A percentile compares a stretch with the other conserved stretches of the same genome.
phyloP scores from a whole-genome alignment of 2,329 filamentous ascomycete species.

The Metarhizium robertsii region DNA sequence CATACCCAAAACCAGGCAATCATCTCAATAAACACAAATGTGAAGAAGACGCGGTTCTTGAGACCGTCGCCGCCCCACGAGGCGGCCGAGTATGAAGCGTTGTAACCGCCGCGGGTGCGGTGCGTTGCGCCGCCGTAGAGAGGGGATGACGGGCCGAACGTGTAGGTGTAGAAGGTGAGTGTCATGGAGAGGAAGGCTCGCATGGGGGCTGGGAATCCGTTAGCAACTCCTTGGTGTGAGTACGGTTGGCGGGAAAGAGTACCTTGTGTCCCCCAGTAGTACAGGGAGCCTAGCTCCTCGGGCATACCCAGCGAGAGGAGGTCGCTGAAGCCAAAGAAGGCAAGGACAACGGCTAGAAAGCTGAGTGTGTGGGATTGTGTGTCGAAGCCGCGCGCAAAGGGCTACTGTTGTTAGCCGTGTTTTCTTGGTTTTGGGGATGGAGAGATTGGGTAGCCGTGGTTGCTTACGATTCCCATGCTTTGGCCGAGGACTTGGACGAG shows the following conservation, averaged over 20 bases:
- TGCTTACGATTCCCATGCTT: slow-evolving; percentile 67
- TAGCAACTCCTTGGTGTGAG: not conserved
- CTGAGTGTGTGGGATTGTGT: slow-evolving; percentile 61
- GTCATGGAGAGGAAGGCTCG: slow-evolving; percentile 54
- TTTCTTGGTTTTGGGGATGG: not conserved
- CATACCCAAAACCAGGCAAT: slow-evolving; percentile 82
- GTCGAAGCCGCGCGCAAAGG: slow-evolving; percentile 58
- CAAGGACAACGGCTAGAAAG: slow-evolving; percentile 61
- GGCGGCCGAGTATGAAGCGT: slow-evolving; percentile 24
- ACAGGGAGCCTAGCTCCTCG: slow-evolving; percentile 53
- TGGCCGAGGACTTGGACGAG: slow-evolving; percentile 76
- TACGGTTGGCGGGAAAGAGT: slow-evolving; percentile 33
- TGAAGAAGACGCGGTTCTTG: slow-evolving; percentile 78
- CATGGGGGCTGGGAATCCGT: slow-evolving; percentile 41
- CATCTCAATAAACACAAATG: slow-evolving; percentile 76
- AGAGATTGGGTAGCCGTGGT: not conserved
- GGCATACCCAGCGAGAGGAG: slow-evolving; percentile 57
- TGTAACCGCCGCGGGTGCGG: slow-evolving; percentile 15
- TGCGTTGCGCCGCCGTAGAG: slow-evolving; percentile 26
- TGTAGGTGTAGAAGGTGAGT: slow-evolving; percentile 55
- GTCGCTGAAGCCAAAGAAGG: slow-evolving; percentile 51
- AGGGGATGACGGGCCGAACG: slow-evolving; percentile 44
- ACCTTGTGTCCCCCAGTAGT: slow-evolving; percentile 60
- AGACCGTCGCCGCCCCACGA: slow-evolving; percentile 54
- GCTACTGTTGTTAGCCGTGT: slow-evolving; percentile 31